These are phyloP conservation scores for Populus nigra DNA, from an alignment of 345 rosid species.

Conservation along the genomic window DNA sequence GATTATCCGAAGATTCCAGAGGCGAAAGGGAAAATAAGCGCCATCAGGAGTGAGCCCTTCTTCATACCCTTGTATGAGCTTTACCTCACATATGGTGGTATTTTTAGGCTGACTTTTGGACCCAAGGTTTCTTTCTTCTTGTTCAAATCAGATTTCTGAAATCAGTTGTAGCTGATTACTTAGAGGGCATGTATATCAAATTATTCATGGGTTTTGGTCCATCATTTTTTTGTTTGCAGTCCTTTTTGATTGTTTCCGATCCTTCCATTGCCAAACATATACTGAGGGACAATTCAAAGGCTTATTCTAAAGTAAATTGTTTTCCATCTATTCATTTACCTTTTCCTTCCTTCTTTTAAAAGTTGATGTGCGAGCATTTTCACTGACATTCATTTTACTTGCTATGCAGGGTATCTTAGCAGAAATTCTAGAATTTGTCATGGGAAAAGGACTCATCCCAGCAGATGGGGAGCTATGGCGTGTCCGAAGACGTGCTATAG, in stretches of 20 bases:
- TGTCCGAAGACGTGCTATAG: constrained; percentile 83
- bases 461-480: constrained; percentile 99
- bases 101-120: constrained; percentile 85
- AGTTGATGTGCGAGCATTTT: constrained; percentile 1
- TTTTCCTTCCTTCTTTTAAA: background rate
- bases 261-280: constrained; percentile 89
- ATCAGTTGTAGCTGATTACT: background rate
- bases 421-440: constrained; percentile 93
- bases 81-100: constrained; percentile 89
- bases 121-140: constrained; percentile 71
- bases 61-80: constrained; percentile 88
- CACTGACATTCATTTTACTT: constrained; percentile 15
- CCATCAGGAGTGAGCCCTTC: constrained; percentile 82
- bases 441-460: constrained; percentile 96
- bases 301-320: constrained; percentile 71
- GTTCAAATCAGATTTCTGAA: background rate
- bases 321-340: background rate
- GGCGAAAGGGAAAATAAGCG: constrained; percentile 65
- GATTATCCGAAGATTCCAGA: constrained; percentile 71
- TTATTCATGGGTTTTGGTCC: background rate
- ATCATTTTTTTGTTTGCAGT: constrained; percentile 47
- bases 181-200: too few species aligned
- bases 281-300: constrained; percentile 74
- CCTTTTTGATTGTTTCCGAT: constrained; percentile 88
- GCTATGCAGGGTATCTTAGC: constrained; percentile 78